Evolutionary conservation across 176 grass and related monocot species (phyloP).

Genomic region (Phragmites australis): DNA sequence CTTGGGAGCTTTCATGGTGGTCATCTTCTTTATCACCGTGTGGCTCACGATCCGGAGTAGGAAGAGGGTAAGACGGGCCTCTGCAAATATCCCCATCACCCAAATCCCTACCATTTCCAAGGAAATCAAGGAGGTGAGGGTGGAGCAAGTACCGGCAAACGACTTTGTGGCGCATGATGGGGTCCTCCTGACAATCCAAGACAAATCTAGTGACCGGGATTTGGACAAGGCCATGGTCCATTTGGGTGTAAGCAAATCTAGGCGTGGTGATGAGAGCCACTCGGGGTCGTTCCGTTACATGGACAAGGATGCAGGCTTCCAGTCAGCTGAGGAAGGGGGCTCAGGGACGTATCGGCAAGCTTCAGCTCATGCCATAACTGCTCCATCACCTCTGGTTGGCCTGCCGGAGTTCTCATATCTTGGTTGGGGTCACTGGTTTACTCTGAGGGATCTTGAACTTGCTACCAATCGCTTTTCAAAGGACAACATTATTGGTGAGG

Average conservation of each 20-base stretch:
- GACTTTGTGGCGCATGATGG: constrained; percentile 48
- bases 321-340: constrained; percentile 76
- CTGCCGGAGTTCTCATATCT: constrained; percentile 80
- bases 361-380: constrained; percentile 57
- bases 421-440: constrained; percentile 91
- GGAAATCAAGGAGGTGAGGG: constrained; percentile 89
- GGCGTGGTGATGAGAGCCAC: constrained; percentile 71
- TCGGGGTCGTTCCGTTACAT: constrained; percentile 91
- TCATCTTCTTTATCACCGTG: constrained; percentile 64
- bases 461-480: constrained; percentile 77
- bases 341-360: constrained; percentile 58
- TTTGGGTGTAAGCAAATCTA: constrained; percentile 69
- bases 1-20: constrained; percentile 71
- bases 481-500: constrained; percentile 77
- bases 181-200: constrained; percentile 57
- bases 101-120: constrained; percentile 81
- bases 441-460: constrained; percentile 71
- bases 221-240: constrained; percentile 67
- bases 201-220: constrained; percentile 61
- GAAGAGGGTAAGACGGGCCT: constrained; percentile 62
- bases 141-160: constrained; percentile 63
- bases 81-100: constrained; percentile 62
- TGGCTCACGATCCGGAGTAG: constrained; percentile 72
- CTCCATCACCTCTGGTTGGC: constrained; percentile 82
- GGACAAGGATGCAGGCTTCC: constrained; percentile 64